Base-by-base conservation (phyloP, 352 stramenopile species). In the Phytophthora boehmeriae region DNA sequence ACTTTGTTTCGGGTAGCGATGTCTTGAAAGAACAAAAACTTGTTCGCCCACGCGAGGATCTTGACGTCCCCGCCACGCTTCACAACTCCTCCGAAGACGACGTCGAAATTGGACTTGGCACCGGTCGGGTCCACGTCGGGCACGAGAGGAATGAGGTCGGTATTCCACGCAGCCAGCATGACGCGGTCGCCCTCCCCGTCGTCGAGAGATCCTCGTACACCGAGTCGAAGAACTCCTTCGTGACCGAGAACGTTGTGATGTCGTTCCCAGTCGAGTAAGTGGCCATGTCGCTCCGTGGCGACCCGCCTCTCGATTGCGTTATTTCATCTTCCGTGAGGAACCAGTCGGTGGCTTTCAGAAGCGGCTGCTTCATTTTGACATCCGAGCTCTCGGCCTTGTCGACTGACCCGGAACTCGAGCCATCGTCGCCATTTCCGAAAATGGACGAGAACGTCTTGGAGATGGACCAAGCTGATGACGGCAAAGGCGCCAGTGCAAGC, bases 21-120 rank as follows among this genome's bases (percentile, higher is more conserved):
- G 47, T 84, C 83, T 48, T 81, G 64, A 4, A 62, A 47, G 10
- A 58, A 58, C 22, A n/a, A n/a, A n/a, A n/a, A n/a, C n/a, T n/a
- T n/a, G n/a, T n/a, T n/a, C n/a, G n/a, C n/a, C n/a, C n/a, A 89
- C 4, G 66, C 75, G 9, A 89, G 66, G 14, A 72, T 64, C 30
- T 79, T 71, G 46, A 84, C 65, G n/a, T 74, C 65, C 14, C 69
- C 76, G 14, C 70, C 62, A 11, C 68, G 66, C 41, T 67, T 48
- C 10, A 78, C 57, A n/a, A 76, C 49, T 2, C 64, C 50, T 1
- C 65, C 57, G 14, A 83, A 47, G 0, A 86, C 54, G 9, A 66
- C 63, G 41, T 60, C 54, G 46, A 86, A 81, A 16, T 64, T 66
- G n/a, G 73, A 70, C n/a, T n/a, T n/a, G n/a, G n/a, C n/a, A n/a